A percentile compares a stretch with the other conserved stretches of the same genome.
Conservation (phyloP, 768 basidiomycete species). For the Gloeopeniophorella convolvens region DNA sequence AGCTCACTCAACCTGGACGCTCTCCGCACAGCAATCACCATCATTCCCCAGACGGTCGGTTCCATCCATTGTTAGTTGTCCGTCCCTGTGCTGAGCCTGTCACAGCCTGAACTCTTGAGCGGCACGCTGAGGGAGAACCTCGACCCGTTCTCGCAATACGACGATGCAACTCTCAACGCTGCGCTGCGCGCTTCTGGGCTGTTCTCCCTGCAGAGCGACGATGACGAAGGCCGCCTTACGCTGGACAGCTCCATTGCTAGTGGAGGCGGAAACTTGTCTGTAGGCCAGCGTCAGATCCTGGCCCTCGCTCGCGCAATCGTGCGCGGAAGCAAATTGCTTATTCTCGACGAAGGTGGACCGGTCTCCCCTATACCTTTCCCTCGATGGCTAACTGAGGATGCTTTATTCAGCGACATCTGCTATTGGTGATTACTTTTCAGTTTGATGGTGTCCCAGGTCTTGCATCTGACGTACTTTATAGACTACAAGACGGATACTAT, state of each 20-base stretch:
- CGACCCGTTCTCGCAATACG: constrained; percentile 49
- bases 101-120: constrained; percentile 44
- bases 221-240: constrained; percentile 32
- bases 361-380: no score
- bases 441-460: no score
- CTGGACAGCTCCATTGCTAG: constrained; percentile 39
- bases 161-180: constrained; percentile 44
- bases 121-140: constrained; percentile 51
- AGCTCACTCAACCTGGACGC: constrained; percentile 43
- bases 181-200: constrained; percentile 43
- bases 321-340: constrained; percentile 45
- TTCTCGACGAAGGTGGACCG: constrained; percentile 50
- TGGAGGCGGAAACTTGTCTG: constrained; percentile 39
- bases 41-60: constrained; percentile 52
- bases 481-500: no score
- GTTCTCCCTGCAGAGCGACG: constrained; percentile 33
- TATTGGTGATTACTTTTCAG: constrained; percentile 45
- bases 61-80: not conserved
- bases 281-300: constrained; percentile 53
- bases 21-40: constrained; percentile 45
- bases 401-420: not conserved
- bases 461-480: no score
- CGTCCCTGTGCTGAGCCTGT: constrained; percentile 13
- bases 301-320: no score
- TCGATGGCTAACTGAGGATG: no score